These are phyloP conservation scores for Aspergillus incahuasiensis DNA, from an alignment of 495 filamentous ascomycete genomes.

Conservation along the genomic window DNA sequence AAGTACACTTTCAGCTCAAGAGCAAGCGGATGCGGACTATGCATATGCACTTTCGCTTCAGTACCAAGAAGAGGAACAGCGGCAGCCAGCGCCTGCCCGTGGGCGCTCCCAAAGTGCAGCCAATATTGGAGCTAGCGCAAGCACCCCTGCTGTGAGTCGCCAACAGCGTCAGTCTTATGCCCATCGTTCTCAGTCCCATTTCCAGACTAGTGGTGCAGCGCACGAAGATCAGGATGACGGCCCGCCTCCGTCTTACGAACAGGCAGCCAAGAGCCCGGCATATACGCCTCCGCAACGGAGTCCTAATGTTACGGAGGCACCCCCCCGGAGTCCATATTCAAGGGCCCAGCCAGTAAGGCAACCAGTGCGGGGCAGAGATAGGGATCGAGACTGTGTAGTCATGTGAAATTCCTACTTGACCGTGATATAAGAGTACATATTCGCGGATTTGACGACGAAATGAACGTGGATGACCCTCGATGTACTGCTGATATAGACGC, in stretches of 20 bases:
- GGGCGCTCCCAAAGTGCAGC: slow-evolving; percentile 17
- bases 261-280: slow-evolving; percentile 59
- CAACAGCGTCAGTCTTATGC: slow-evolving; percentile 13
- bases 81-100: slow-evolving; percentile 12
- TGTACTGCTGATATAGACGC: slow-evolving; percentile 15
- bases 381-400: slow-evolving; percentile 41
- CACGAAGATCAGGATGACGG: slow-evolving; percentile 35
- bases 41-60: slow-evolving; percentile 45
- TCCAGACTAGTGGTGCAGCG: slow-evolving; percentile 27
- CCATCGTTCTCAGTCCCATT: slow-evolving; percentile 15
- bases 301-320: slow-evolving; percentile 38
- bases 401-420: slow-evolving; percentile 30
- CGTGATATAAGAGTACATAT: not conserved
- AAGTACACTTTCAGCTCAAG: slow-evolving; percentile 28
- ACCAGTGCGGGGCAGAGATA: slow-evolving; percentile 23
- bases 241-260: slow-evolving; percentile 78
- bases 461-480: slow-evolving; percentile 12
- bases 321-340: slow-evolving; percentile 19
- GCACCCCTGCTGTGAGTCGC: slow-evolving; percentile 4
- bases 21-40: slow-evolving; percentile 49
- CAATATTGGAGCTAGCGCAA: slow-evolving; percentile 5
- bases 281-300: slow-evolving; percentile 60
- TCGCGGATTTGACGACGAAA: slow-evolving; percentile 10
- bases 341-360: slow-evolving; percentile 17
- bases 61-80: slow-evolving; percentile 42